Percentiles rank a stretch among this genome's conserved stretches.
phyloP scores from a whole-genome alignment of 495 filamentous ascomycete species.

The Aspergillus ellipticus region DNA sequence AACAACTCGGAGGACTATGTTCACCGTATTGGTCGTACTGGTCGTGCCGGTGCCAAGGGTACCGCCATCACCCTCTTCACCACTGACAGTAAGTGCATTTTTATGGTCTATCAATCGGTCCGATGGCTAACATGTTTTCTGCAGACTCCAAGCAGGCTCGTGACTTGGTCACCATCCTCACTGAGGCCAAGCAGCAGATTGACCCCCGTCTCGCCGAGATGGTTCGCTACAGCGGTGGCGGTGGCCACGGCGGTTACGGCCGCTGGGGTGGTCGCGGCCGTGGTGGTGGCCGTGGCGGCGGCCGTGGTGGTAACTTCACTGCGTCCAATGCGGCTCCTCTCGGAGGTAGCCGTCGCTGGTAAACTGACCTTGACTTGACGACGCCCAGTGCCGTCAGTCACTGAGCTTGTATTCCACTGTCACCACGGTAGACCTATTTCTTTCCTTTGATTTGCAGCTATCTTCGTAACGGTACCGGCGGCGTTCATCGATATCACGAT shows the following conservation, averaged over 20 bases:
- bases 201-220: constrained; percentile 94
- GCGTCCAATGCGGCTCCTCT: constrained; percentile 62
- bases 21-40: constrained; percentile 93
- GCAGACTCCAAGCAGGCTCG: constrained; percentile 94
- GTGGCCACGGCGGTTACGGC: constrained; percentile 67
- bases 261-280: constrained; percentile 59
- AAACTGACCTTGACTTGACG: constrained; percentile 24
- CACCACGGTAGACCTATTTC: constrained; percentile 35
- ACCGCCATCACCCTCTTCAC: constrained; percentile 94
- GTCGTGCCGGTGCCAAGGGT: constrained; percentile 84
- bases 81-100: constrained; percentile 80
- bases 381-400: constrained; percentile 23
- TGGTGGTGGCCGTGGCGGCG: constrained; percentile 56
- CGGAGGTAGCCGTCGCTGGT: constrained; percentile 61
- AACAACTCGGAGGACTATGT: constrained; percentile 99
- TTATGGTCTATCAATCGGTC: constrained; percentile 4
- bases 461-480: constrained; percentile 41
- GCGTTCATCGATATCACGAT: constrained; percentile 44
- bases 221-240: constrained; percentile 86
- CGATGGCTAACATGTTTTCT: constrained; percentile 28
- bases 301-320: constrained; percentile 50
- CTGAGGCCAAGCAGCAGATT: constrained; percentile 97
- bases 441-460: constrained; percentile 22
- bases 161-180: constrained; percentile 87
- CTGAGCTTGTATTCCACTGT: constrained; percentile 30